These are phyloP conservation scores for Naematelia encephala DNA, from an alignment of 768 basidiomycete genomes.

Conservation along the genomic window DNA sequence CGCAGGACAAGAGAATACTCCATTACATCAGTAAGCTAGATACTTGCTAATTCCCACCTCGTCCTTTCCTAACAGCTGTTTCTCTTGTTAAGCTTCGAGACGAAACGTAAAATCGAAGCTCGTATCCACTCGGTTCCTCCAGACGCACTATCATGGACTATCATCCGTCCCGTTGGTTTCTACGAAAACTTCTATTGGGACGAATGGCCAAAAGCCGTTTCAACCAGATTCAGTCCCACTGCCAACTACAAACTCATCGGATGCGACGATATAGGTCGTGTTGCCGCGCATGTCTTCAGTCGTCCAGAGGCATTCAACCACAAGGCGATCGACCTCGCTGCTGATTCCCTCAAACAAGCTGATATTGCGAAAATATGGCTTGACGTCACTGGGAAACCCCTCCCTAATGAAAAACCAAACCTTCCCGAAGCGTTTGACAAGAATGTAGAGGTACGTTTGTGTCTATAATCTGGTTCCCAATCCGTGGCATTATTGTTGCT, in stretches of 20 bases:
- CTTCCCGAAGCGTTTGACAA: neutral
- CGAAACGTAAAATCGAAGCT: slow-evolving; percentile 2
- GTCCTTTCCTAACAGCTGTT: neutral
- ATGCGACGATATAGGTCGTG: neutral
- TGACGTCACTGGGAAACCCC: neutral
- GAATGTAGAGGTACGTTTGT: neutral
- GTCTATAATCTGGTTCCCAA: too few species aligned
- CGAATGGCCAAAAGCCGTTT: neutral
- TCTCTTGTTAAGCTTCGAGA: neutral
- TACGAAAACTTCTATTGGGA: neutral
- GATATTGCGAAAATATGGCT: neutral
- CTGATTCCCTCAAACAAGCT: neutral
- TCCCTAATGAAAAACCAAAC: neutral
- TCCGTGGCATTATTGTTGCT: too few species aligned
- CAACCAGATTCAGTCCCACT: neutral
- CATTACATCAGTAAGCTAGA: neutral
- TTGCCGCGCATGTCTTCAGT: neutral
- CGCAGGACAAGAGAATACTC: neutral
- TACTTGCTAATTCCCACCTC: neutral
- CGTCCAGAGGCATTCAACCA: neutral
- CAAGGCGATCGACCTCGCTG: neutral
- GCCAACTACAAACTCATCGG: neutral
- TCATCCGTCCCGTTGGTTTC: neutral
- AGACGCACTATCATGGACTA: neutral
- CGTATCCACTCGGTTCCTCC: neutral